Evolutionary conservation across 2,329 filamentous ascomycete genomes (phyloP), one percentile per base, ranked within the genome.

Genomic region (Alternaria sp.): DNA sequence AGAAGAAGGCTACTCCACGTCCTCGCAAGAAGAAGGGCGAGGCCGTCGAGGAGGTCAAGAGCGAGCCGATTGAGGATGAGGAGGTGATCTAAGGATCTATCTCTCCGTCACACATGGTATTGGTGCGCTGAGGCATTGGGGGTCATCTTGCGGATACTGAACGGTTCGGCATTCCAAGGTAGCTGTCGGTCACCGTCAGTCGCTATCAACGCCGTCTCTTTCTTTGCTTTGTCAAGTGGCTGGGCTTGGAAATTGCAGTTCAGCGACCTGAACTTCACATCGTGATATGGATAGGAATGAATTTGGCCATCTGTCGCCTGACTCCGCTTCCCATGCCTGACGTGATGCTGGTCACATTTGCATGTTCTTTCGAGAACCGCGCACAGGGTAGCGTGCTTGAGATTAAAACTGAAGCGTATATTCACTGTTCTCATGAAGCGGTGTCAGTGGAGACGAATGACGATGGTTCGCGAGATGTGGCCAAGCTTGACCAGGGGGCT

Each of bases 1-100:
- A 62, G 62, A 69, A 65, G 61, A 68, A 68, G 41, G 54, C 55
- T 23, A 41, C 44, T 3, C 42, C 54, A 4, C 44, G 44, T 11
- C 41, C 54, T 9, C 54, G 46, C 24, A 67, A 65, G 63, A 66
- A 60, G 41, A 60, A 65, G 53, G 50, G 23, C 31, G 46, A 56
- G 8, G 21, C 6, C n/a, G 41, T 55, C 45, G 59, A 61, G 46
- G 28, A 59, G 41, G 36, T 39, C 10, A 51, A 61, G 26, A 31
- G 36, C 31, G 48, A 41, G 23, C 39, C 50, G 29, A 8, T 45
- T n/a, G 31, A 44, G 37, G 44, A 58, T 26, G 37, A 55, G 21
- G 44, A 34, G 10, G 42, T 24, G 40, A 6, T 40, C 13, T 37
- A 40, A 46, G 10, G 7, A n/a, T 52, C 39, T 28, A 17, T 29